Base-by-base conservation (phyloP, 306 rosid genomes). In the Trichosanthes truncata region DNA sequence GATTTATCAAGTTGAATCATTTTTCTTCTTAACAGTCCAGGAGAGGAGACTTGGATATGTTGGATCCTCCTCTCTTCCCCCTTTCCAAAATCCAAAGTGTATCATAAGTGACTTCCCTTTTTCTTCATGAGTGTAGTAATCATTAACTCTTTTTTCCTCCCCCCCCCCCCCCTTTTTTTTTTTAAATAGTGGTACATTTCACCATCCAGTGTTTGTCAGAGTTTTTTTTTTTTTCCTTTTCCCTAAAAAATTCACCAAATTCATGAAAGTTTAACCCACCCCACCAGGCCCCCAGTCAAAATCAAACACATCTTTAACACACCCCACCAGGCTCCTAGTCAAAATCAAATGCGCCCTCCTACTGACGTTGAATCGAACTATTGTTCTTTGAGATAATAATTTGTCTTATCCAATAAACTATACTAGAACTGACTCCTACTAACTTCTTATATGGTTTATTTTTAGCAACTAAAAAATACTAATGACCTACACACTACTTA, bases 61-160 rank as follows among this genome's bases (percentile, higher is more conserved):
- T 21, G 61, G 61, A 23, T 59, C 18, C 17, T 61, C 68, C 40
- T 61, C 68, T 61, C 68, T 61, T 29, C 43, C 6, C 10, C 8
- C 69, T 63, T 63, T 63, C 69, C 68, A 62, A 62, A 13, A 62
- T 62, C 49, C 75, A 68, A 71, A 71, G 59, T 72, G 41, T 17
- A 72, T 72, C 49, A 13, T 38, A 41, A 72, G 23, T 45, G 40
- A 46, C 26, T 6, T 26, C 38, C 59, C 77, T 48, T 48, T 73
- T 73, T 29, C 41, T 73, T 73, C 77, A 46, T 73, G 59, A 73
- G 40, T 73, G 40, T 46, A 5, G 56, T 71, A 71, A 71, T 71
- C 76, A 71, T 73, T 48, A 48, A 73, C 3, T 73, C 14, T 26
- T 17, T 26, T 3, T 26, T 48, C 23, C 7, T 4, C 14, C 2